These are phyloP conservation scores for Bruguiera gymnorhiza DNA, from an alignment of 345 rosid genomes.

Conservation along the genomic window DNA sequence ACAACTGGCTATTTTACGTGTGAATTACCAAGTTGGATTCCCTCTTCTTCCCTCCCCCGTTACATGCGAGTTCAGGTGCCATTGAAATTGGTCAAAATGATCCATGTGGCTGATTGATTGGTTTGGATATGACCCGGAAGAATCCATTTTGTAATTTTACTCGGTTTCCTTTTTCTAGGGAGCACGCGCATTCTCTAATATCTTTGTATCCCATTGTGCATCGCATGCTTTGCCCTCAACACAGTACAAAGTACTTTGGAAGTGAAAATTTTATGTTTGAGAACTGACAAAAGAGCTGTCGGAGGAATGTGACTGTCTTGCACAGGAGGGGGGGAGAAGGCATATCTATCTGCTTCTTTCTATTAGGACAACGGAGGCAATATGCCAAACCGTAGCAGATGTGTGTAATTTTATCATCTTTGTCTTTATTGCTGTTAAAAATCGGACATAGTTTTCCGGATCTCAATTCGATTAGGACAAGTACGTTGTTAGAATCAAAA, in stretches of 20 bases:
- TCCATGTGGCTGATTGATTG: not conserved
- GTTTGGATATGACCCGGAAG: not conserved
- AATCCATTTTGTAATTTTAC: not conserved
- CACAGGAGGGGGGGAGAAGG: not conserved
- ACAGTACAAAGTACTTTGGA: not conserved
- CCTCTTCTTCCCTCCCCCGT: too few species aligned
- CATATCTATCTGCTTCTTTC: not conserved
- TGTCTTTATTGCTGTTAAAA: not conserved
- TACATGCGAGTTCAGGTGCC: constrained; percentile 23
- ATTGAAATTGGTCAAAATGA: constrained; percentile 6
- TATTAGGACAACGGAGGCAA: not conserved
- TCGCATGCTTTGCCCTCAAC: not conserved
- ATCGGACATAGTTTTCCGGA: not conserved
- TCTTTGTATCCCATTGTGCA: not conserved
- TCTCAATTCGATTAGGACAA: not conserved
- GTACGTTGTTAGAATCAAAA: too few species aligned
- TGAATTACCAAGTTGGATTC: constrained; percentile 7
- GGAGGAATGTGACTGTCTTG: not conserved
- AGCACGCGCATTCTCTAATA: not conserved
- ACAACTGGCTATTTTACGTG: not conserved
- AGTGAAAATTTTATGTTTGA: not conserved
- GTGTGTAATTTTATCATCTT: constrained; percentile 11
- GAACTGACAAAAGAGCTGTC: not conserved
- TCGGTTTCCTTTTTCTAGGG: not conserved
- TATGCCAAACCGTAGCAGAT: not conserved